Base-by-base conservation (phyloP, 2,329 filamentous ascomycete genomes). In the Epicoccum sorghinum region DNA sequence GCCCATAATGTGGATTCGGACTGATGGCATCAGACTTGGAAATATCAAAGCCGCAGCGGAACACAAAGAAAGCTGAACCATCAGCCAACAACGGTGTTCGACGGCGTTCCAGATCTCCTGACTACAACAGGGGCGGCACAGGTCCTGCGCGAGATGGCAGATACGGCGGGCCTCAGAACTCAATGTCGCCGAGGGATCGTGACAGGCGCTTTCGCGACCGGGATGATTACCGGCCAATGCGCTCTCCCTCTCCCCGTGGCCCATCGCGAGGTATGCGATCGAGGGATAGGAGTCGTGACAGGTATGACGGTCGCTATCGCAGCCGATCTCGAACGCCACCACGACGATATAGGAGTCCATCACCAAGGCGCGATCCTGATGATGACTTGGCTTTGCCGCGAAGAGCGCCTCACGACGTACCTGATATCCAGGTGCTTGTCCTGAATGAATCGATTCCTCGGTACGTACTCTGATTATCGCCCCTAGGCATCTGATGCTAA, bases 371-470 rank as follows among this genome's bases (percentile, higher is more conserved):
- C 75, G 83, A 88, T 48, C 77, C 79, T 30, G 65, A 89, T 58
- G 79, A 83, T 35, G 83, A 85, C 32, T 79, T 92, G 10, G 88
- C 89, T 27, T 83, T 96, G 7, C 90, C 91, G 38, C 84, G 87
- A 51, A 83, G 92, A 52, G 84, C 86, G 53, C 86, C 90, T 4
- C 79, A 83, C 52, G 86, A 95, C 60, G 87, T 97, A 22, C 93
- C 93, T 2, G 92, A 98, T 65, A 89, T 97, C 13, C 92, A 97
- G 71, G 86, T 98, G 27, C 84, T 97, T 25, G 83, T 96, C 4
- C 80, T 93, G 39, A 87, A 93, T 60, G 87, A 92, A 62, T 61
- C 59, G 24, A 82, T 96, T 6, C 70, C 70, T 55, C 60, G 69
- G 70, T 72, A 51, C 45, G 69, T 62, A 46, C 7, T 13, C 13